Conservation (phyloP, 495 filamentous ascomycete genomes). For the Xylaria acuta region DNA sequence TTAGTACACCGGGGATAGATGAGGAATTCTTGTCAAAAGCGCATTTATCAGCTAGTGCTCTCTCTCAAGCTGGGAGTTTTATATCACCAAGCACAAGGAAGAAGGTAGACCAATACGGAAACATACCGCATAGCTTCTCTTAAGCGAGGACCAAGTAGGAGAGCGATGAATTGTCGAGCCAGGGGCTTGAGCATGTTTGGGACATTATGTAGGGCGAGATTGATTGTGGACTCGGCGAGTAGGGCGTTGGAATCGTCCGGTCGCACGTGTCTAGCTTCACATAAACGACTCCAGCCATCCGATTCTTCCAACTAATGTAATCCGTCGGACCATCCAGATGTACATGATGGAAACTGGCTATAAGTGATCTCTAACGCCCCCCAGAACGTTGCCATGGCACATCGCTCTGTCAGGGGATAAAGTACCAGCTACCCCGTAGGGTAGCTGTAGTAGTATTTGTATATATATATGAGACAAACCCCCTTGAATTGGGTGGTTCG, state of each 20-base stretch:
- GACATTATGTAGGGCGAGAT: conserved; percentile 58
- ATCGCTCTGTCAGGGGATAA: conserved; percentile 50
- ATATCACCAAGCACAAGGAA: not conserved
- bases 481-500: no score
- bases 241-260: conserved; percentile 60
- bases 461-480: no score
- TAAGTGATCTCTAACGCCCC: conserved; percentile 49
- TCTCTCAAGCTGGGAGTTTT: not conserved
- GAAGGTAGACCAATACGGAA: not conserved
- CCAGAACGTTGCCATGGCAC: conserved; percentile 50
- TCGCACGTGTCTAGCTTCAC: conserved; percentile 62
- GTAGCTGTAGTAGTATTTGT: no score
- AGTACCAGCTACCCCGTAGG: no score
- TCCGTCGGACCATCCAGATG: conserved; percentile 57
- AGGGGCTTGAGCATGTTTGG: conserved; percentile 52
- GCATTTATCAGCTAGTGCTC: not conserved
- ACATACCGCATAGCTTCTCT: conserved; percentile 66
- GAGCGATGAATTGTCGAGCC: conserved; percentile 55
- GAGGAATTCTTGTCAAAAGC: not conserved
- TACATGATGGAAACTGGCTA: conserved; percentile 29
- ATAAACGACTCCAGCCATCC: conserved; percentile 56
- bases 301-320: conserved; percentile 67
- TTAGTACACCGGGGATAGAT: not conserved
- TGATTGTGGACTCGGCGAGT: conserved; percentile 61
- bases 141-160: conserved; percentile 64